A percentile compares a stretch with the other conserved stretches of the same genome.
Evolutionary conservation across 2,329 filamentous ascomycete species (phyloP).

Genomic region (Curvularia spicifera): DNA sequence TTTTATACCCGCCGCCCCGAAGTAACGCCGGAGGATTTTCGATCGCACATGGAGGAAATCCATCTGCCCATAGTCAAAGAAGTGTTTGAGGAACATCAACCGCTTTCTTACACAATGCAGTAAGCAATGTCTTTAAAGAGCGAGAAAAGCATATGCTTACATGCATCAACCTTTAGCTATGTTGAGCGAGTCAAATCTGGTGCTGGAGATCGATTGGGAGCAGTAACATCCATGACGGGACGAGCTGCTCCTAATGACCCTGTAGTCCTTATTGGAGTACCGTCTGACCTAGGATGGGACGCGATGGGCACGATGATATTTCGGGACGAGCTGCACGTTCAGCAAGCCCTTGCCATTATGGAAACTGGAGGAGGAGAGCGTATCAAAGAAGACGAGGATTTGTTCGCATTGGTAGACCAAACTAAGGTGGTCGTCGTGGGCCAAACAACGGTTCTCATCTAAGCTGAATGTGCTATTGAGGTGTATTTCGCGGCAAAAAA

Average conservation of each 20-base stretch:
- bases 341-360: constrained; percentile 28
- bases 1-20: constrained; percentile 31
- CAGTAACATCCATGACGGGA: constrained; percentile 19
- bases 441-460: constrained; percentile 8
- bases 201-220: constrained; percentile 28
- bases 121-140: background rate
- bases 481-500: background rate
- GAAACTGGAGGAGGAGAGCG: constrained; percentile 22
- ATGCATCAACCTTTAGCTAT: constrained; percentile 9
- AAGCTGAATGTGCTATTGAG: background rate
- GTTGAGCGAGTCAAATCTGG: constrained; percentile 24
- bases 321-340: constrained; percentile 33
- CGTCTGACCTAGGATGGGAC: constrained; percentile 29
- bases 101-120: constrained; percentile 14
- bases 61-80: constrained; percentile 28
- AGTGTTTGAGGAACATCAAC: constrained; percentile 22
- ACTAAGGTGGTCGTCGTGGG: constrained; percentile 23
- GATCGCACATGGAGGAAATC: constrained; percentile 22
- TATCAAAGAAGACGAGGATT: constrained; percentile 32
- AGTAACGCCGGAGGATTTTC: constrained; percentile 26
- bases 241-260: constrained; percentile 20
- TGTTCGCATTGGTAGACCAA: constrained; percentile 23
- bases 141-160: background rate
- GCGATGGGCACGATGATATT: constrained; percentile 29
- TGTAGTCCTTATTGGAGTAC: constrained; percentile 30